Evolutionary conservation across 345 rosid genomes (phyloP).

Genomic region (Geranium rotundifolium): DNA sequence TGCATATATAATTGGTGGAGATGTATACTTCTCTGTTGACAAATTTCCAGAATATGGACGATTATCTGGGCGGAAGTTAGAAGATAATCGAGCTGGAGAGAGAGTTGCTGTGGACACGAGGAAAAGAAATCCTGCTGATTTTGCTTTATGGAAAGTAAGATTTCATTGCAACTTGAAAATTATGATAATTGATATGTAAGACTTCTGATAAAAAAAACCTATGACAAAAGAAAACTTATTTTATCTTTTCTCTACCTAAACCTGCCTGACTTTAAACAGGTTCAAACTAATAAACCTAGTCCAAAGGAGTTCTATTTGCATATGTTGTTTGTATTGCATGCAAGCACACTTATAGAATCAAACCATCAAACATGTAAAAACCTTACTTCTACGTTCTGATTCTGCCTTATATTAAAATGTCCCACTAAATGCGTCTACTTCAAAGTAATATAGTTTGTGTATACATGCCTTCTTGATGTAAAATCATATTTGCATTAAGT

Average conservation of each 20-base stretch:
- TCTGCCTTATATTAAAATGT: neutral
- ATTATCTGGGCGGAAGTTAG: slow-evolving; percentile 76
- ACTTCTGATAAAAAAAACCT: neutral
- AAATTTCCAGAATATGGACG: slow-evolving; percentile 61
- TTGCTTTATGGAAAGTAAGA: slow-evolving; percentile 87
- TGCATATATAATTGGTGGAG: slow-evolving; percentile 72
- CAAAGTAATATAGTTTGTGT: neutral
- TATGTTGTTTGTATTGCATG: neutral
- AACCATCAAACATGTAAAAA: neutral
- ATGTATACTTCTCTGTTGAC: slow-evolving; percentile 74
- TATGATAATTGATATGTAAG: neutral
- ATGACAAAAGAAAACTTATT: too few species aligned
- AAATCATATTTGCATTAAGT: neutral
- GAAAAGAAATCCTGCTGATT: slow-evolving; percentile 90
- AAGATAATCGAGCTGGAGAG: slow-evolving; percentile 94
- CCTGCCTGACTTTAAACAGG: neutral
- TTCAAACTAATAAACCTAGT: neutral
- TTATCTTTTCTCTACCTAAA: neutral
- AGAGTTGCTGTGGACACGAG: slow-evolving; percentile 81
- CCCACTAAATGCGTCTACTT: neutral
- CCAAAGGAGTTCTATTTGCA: neutral
- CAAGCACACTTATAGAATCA: neutral
- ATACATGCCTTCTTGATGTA: neutral
- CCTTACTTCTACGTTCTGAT: neutral
- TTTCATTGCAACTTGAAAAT: neutral